Evolutionary conservation across 2,329 filamentous ascomycete species (phyloP).

Genomic region (Mollisia scopiformis): DNA sequence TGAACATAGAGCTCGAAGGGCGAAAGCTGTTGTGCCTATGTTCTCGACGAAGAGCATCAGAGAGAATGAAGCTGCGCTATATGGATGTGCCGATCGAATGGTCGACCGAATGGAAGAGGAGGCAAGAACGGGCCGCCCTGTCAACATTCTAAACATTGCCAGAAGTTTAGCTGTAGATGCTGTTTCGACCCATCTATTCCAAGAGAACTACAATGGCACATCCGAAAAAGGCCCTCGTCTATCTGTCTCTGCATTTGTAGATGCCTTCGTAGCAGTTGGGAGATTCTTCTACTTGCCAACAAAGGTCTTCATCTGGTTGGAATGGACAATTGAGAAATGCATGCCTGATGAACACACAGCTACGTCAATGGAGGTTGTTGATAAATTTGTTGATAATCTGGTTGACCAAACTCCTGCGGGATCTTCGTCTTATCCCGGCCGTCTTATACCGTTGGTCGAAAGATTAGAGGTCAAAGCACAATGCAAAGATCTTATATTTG

Average conservation of each 20-base stretch:
- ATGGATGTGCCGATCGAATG: conserved; percentile 45
- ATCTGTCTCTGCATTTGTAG: conserved; percentile 52
- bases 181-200: conserved; percentile 56
- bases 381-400: conserved; percentile 45
- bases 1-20: conserved; percentile 45
- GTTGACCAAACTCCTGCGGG: conserved; percentile 37
- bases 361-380: conserved; percentile 41
- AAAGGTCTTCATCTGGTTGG: conserved; percentile 39
- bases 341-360: conserved; percentile 39
- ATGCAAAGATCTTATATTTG: conserved; percentile 57
- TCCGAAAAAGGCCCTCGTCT: conserved; percentile 36
- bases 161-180: conserved; percentile 56
- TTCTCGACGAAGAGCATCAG: conserved; percentile 52
- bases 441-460: conserved; percentile 48
- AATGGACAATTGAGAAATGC: conserved; percentile 40
- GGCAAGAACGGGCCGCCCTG: conserved; percentile 32
- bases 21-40: conserved; percentile 52
- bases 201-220: conserved; percentile 50
- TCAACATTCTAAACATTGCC: conserved; percentile 53
- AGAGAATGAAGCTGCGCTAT: conserved; percentile 41
- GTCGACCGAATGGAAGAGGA: conserved; percentile 44
- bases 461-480: conserved; percentile 50
- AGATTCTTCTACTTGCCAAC: conserved; percentile 56
- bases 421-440: conserved; percentile 49
- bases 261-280: conserved; percentile 56